Evolutionary conservation across 2,329 filamentous ascomycete species (phyloP).

Genomic region (Fusarium sp.): DNA sequence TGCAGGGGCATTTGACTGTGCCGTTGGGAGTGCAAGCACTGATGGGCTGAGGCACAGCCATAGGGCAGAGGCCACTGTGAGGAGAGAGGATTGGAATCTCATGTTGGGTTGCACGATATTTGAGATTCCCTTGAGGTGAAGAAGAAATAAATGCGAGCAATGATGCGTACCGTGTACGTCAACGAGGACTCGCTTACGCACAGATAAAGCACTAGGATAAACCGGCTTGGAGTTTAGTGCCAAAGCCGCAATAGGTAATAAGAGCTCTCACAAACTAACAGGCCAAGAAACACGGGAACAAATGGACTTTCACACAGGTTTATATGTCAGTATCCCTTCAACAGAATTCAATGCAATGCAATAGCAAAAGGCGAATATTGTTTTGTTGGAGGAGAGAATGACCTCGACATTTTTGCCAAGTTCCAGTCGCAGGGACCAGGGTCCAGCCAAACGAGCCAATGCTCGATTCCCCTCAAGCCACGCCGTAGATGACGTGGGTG

Average conservation of each 20-base stretch:
- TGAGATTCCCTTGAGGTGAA: background rate
- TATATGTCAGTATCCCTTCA: slow-evolving; percentile 13
- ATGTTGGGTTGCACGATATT: slow-evolving; percentile 17
- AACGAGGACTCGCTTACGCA: slow-evolving; percentile 8
- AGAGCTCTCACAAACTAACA: background rate
- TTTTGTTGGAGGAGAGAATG: background rate
- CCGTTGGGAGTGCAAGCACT: slow-evolving; percentile 18
- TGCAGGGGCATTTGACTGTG: background rate
- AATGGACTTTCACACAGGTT: background rate
- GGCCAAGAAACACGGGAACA: background rate
- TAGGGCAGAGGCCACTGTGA: slow-evolving; percentile 27
- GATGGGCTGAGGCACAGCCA: slow-evolving; percentile 30
- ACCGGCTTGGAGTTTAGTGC: background rate
- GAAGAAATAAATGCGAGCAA: background rate
- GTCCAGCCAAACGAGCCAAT: slow-evolving; percentile 27
- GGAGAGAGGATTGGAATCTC: slow-evolving; percentile 31
- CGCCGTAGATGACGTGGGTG: slow-evolving; percentile 31
- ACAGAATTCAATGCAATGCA: background rate
- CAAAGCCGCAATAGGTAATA: background rate
- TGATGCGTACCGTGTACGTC: too few species aligned
- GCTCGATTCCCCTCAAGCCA: slow-evolving; percentile 34
- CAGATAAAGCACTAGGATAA: background rate
- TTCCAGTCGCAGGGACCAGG: slow-evolving; percentile 3
- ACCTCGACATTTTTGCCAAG: background rate
- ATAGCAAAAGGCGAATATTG: slow-evolving; percentile 15